A percentile compares a stretch with the other conserved stretches of the same genome.
Conservation (phyloP, 2,329 filamentous ascomycete species). For the Aspergillus neotritici region DNA sequence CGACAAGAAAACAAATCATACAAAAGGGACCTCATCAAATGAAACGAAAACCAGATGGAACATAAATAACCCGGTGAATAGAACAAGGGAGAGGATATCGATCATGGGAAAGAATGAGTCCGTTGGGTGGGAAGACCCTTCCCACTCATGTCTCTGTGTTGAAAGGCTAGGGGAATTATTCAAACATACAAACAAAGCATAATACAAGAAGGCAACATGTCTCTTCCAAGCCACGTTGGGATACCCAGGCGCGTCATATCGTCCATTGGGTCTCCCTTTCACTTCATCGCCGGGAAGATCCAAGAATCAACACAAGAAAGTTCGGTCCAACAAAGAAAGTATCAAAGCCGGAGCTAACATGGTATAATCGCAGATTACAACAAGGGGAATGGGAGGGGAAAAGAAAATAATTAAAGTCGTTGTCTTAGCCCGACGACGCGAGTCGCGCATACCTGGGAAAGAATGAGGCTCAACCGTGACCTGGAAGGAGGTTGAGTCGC, state of each 20-base stretch:
- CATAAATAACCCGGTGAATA: conserved; percentile 17
- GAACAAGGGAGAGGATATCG: conserved; percentile 14
- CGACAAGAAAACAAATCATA: conserved; percentile 10
- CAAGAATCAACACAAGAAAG: conserved; percentile 11
- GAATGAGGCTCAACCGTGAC: conserved; percentile 8
- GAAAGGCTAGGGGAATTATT: conserved; percentile 6
- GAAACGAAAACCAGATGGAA: conserved; percentile 16
- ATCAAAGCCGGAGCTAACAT: conserved; percentile 11
- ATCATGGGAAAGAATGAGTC: conserved; percentile 15
- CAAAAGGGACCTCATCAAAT: conserved; percentile 14
- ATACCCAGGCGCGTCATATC: conserved; percentile 4
- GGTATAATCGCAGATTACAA: conserved; percentile 28
- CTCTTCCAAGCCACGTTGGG: conserved; percentile 3
- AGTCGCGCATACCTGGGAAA: conserved; percentile 4
- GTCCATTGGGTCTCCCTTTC: background rate
- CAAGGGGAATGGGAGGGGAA: conserved; percentile 6
- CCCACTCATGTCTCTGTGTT: no score
- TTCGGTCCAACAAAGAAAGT: no score
- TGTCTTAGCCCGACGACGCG: conserved; percentile 4
- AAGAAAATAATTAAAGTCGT: conserved; percentile 14
- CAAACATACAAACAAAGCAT: conserved; percentile 15
- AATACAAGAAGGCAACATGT: conserved; percentile 17
- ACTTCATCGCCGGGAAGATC: background rate
- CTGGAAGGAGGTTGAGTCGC: conserved; percentile 1
- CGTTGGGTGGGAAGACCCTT: no score